phyloP scores from a whole-genome alignment of 805 yeast genomes.

The Candida endomychidarum region DNA sequence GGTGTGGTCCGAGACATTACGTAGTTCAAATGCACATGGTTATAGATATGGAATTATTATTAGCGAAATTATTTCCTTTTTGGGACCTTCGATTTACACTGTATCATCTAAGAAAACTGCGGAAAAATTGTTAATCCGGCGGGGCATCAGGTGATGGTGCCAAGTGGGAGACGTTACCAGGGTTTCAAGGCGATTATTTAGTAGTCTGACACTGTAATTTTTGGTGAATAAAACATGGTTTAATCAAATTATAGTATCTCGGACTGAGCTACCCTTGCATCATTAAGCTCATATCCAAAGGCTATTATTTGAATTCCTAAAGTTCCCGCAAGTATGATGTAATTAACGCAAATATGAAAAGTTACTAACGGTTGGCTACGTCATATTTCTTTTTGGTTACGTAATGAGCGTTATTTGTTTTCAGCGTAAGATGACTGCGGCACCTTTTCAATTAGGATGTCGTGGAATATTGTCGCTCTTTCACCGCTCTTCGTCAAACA shows the following conservation, averaged over 20 bases:
- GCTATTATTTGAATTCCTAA: constrained; percentile 3
- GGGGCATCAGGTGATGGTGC: constrained; percentile 5
- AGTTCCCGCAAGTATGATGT: constrained; percentile 6
- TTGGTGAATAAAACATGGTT: no score
- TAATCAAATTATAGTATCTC: not conserved
- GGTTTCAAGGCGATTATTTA: no score
- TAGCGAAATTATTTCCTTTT: not conserved
- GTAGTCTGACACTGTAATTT: no score
- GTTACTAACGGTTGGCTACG: constrained; percentile 3
- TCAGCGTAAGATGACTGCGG: no score
- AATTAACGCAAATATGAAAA: not conserved
- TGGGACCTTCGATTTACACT: not conserved
- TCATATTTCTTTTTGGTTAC: constrained; percentile 6
- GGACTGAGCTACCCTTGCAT: not conserved
- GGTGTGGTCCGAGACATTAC: constrained; percentile 6
- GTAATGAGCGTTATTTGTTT: no score
- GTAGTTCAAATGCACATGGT: constrained; percentile 3
- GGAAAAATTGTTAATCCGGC: constrained; percentile 6
- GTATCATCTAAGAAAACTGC: not conserved
- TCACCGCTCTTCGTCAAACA: no score
- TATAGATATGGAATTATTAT: constrained; percentile 4
- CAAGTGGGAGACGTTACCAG: not conserved
- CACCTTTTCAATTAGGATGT: no score
- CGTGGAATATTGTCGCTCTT: no score
- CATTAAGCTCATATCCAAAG: not conserved